Evolutionary conservation across 164 flowering plant species (phyloP), one percentile per base, ranked within the genome.

Genomic region (Brasenia schreberi): DNA sequence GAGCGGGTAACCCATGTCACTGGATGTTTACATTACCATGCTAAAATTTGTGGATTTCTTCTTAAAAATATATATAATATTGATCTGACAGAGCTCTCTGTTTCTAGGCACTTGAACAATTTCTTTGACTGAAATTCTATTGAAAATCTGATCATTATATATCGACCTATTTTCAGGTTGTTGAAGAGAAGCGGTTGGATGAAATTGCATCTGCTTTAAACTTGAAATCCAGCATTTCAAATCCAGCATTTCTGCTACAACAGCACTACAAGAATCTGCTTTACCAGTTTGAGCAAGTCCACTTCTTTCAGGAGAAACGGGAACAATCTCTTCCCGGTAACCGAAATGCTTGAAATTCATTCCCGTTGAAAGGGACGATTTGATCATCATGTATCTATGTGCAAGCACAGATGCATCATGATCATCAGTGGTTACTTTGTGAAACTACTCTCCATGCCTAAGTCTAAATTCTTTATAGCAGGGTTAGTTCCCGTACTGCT

Each of bases 141-240:
- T 33, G 39, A 33, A 33, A 33, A 33, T 33, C 39, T 33, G 39
- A 1, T 33, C 39, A 33, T 33, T 33, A 33, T 33, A 33, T 4
- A 49, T 49, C 12, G 16, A 49, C 16, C 16, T 5, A n/a, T 16
- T 63, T 68, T 64, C 69, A 80, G 83, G 83, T 82, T 33, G 71
- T 68, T 9, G 72, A 69, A 62, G 73, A 71, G 59, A 72, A 69
- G 64, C 75, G 65, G 61, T 80, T 83, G 85, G 67, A 59, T 60
- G 81, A 82, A 62, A 75, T 82, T 67, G 81, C 72, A 43, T 67
- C 72, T 67, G 72, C 77, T 1, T 61, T 78, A 52, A 73, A 73
- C 58, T 59, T 63, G 42, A 65, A 42, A 42, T 56, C 64, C 64
- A 44, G 11, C 7, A 66, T 18, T 58, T 11, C 65, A 7, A 56